Evolutionary conservation across 2,329 filamentous ascomycete genomes (phyloP), one percentile per base, ranked within the genome.

Genomic region (Trichoderma sp.): DNA sequence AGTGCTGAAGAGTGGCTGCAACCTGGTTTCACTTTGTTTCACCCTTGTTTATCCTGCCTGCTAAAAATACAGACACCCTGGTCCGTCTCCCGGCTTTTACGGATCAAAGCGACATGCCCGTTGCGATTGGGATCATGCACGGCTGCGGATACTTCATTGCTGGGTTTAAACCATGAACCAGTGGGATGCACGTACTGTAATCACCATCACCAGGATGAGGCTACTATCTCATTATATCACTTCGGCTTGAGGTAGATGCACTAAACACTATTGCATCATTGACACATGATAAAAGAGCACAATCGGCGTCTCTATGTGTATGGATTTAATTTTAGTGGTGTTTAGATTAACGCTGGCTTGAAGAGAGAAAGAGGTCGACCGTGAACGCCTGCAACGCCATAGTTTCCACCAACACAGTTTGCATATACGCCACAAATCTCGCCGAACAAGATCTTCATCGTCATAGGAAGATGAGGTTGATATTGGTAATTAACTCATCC

Each of bases 41-140:
- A 43, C 65, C 65, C 65, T 68, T 47, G 55, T 47, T 59, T 23
- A 32, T 34, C n/a, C 53, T 30, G 32, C 34, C 65, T 43, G 65
- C 65, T 68, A 32, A 68, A 59, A 59, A 47, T 58, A 68, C 65
- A n/a, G 53, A 39, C 26, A 61, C 66, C 66, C 66, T 34, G 66
- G 66, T 59, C 55, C 6, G 32, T 34, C 20, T 12, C 20, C 34
- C 53, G 65, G 65, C 65, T 68, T 68, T 68, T 43, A 30, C 65
- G 65, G 65, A 64, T 30, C 59, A 63, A 28, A 58, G 57, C 53
- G 65, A 39, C 53, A 28, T 28, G 47, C 30, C 32, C 5, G 28
- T 28, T 17, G 53, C 39, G 65, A 68, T 68, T 68, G 34, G 28
- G 65, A 68, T 68, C 65, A 58, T 68, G 65, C 65, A 68, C 7